Percentiles rank a stretch among this genome's conserved stretches.
These are phyloP conservation scores for Castanea crenata DNA, from an alignment of 306 rosid genomes.

Conservation along the genomic window DNA sequence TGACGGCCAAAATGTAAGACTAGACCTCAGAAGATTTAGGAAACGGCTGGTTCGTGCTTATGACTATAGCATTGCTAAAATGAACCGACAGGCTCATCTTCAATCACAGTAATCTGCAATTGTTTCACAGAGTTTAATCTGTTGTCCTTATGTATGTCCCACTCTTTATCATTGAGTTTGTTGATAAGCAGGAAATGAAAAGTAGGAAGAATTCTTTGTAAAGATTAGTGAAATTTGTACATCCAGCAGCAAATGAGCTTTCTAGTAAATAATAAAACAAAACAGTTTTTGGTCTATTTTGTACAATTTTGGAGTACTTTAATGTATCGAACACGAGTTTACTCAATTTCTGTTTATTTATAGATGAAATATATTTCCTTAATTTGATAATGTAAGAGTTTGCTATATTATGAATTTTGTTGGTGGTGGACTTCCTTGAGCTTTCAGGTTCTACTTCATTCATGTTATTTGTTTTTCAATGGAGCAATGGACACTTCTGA, in stretches of 20 bases:
- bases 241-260: not conserved
- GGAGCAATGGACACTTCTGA: not conserved
- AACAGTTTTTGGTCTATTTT: not conserved
- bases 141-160: not conserved
- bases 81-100: slow-evolving; percentile 21
- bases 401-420: not conserved
- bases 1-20: slow-evolving; percentile 71
- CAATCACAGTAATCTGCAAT: slow-evolving; percentile 24
- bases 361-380: not conserved
- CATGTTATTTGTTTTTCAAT: not conserved
- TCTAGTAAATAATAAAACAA: not conserved
- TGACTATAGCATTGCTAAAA: slow-evolving; percentile 35
- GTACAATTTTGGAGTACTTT: not conserved
- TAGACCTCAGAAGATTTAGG: slow-evolving; percentile 61
- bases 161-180: not conserved
- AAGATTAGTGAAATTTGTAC: not conserved
- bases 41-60: slow-evolving; percentile 69
- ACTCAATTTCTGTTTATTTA: not conserved
- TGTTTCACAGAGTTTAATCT: not conserved
- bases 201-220: not conserved
- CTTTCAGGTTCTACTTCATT: not conserved
- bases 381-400: not conserved
- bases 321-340: not conserved
- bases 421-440: not conserved
- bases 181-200: not conserved